Conservation (phyloP, 768 basidiomycete species). For the Mycena floridula region DNA sequence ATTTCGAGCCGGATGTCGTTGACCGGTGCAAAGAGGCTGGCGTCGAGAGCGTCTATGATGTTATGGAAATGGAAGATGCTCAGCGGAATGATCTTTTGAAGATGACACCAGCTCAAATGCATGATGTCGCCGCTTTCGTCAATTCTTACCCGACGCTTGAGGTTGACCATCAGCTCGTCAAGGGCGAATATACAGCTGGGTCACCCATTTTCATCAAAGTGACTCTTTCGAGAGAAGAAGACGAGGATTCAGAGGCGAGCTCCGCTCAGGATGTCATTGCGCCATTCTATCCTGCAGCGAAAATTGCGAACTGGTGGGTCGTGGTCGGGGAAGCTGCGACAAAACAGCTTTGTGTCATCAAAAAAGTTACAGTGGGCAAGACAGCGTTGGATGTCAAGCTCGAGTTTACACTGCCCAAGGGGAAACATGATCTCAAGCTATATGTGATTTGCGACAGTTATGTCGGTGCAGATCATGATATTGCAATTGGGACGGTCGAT, state of each 20-base stretch:
- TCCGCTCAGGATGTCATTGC: slow-evolving; percentile 81
- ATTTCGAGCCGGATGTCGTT: slow-evolving; percentile 87
- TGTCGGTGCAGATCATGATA: slow-evolving; percentile 88
- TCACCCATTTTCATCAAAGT: slow-evolving; percentile 80
- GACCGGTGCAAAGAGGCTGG: slow-evolving; percentile 77
- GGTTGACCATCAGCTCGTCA: slow-evolving; percentile 78
- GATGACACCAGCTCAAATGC: slow-evolving; percentile 86
- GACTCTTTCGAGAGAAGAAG: slow-evolving; percentile 72
- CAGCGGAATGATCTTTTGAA: slow-evolving; percentile 74
- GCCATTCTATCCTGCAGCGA: slow-evolving; percentile 85
- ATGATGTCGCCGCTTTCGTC: slow-evolving; percentile 90
- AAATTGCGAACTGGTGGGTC: slow-evolving; percentile 96
- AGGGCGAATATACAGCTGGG: slow-evolving; percentile 82
- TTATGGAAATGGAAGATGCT: slow-evolving; percentile 98
- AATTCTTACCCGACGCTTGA: slow-evolving; percentile 98
- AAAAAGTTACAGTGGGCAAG: slow-evolving; percentile 88
- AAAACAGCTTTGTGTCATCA: slow-evolving; percentile 78
- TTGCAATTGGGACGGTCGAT: slow-evolving; percentile 73
- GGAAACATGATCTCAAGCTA: slow-evolving; percentile 74
- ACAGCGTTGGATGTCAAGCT: slow-evolving; percentile 74
- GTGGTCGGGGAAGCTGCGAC: slow-evolving; percentile 82
- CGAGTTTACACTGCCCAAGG: slow-evolving; percentile 85
- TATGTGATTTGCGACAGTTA: slow-evolving; percentile 94
- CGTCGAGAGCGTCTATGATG: slow-evolving; percentile 89
- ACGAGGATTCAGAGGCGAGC: slow-evolving; percentile 55